Percentiles rank a stretch among this genome's conserved stretches.
These are phyloP conservation scores for Aspergillus flavus DNA, from an alignment of 2,329 filamentous ascomycete genomes.

Conservation along the genomic window DNA sequence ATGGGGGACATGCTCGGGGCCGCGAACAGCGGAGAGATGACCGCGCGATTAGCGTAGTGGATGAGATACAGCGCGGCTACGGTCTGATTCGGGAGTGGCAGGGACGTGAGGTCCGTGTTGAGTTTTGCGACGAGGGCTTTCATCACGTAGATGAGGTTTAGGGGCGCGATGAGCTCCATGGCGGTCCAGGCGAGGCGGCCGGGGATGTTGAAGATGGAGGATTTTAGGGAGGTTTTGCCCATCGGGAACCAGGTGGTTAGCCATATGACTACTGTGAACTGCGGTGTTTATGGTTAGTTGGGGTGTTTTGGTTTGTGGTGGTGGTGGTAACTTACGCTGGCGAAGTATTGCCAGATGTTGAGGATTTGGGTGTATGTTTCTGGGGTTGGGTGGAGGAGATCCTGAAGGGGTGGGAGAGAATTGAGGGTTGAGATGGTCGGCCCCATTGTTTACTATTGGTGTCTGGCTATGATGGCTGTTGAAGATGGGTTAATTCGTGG, in stretches of 20 bases:
- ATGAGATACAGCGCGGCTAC: conserved; percentile 59
- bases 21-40: conserved; percentile 75
- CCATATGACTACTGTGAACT: conserved; percentile 79
- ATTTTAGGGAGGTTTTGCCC: conserved; percentile 78
- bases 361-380: conserved; percentile 39
- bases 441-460: conserved; percentile 22
- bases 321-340: conserved; percentile 43
- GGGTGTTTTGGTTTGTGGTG: not conserved
- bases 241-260: conserved; percentile 79
- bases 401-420: conserved; percentile 28
- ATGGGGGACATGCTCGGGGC: conserved; percentile 94
- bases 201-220: conserved; percentile 77
- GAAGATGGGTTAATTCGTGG: not conserved
- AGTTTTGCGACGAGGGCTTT: conserved; percentile 61
- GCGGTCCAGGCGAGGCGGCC: conserved; percentile 84
- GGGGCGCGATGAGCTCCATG: conserved; percentile 81
- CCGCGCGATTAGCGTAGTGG: conserved; percentile 88
- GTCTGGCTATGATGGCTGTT: not conserved
- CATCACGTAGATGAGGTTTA: conserved; percentile 80
- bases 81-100: conserved; percentile 41
- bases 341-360: conserved; percentile 47
- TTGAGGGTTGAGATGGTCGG: conserved; percentile 22
- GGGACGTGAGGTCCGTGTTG: conserved; percentile 17
- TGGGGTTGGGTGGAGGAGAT: conserved; percentile 45
- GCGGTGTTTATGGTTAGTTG: conserved; percentile 18